Evolutionary conservation across 768 basidiomycete genomes (phyloP), one percentile per base, ranked within the genome.

Genomic region (Trametes gibbosa): DNA sequence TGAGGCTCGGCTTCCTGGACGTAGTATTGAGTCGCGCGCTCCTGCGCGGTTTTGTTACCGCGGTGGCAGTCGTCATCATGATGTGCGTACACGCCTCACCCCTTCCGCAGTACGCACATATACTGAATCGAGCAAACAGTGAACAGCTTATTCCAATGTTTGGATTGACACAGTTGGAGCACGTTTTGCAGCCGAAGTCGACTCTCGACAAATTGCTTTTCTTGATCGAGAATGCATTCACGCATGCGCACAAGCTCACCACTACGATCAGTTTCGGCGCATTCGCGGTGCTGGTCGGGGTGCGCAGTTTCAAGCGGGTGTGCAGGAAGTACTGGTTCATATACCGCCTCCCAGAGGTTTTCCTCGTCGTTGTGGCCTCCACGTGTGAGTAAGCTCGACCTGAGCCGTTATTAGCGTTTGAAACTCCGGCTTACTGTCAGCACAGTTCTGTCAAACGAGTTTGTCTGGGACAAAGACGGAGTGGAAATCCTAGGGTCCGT

Each of bases 131-230:
- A 52, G 24, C 19, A 32, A 13, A 25, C n/a, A 92, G 90, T 42
- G 89, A 90, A 72, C 90, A 95, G 69, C 75, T 95, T 17, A 85
- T 93, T 25, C 92, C 95, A 0, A 95, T 98, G 89, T 81, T 97
- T 47, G 95, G 95, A 24, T 79, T 98, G 24, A 74, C 75, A 6
- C 72, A 73, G 2, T 75, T 92, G 12, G 79, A 83, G 61, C 80
- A 79, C 54, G 42, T 69, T 17, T 50, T 82, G 12, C 82, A 87
- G 66, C 87, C 87, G 3, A 76, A 87, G 63, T 80, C 85, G 2
- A 86, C 92, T 0, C 63, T 90, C 21, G 85, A 90, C 59, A 98
- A 98, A 71, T 69, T 89, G 12, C 16, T 83, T 8, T 98, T 98
- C 73, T 72, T 98, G 17, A 35, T 88, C 21, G 77, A 85, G 66